Percentiles rank a stretch among this genome's conserved stretches.
Evolutionary conservation across 352 stramenopile genomes (phyloP).

Genomic region (Phytophthora aleatoria): DNA sequence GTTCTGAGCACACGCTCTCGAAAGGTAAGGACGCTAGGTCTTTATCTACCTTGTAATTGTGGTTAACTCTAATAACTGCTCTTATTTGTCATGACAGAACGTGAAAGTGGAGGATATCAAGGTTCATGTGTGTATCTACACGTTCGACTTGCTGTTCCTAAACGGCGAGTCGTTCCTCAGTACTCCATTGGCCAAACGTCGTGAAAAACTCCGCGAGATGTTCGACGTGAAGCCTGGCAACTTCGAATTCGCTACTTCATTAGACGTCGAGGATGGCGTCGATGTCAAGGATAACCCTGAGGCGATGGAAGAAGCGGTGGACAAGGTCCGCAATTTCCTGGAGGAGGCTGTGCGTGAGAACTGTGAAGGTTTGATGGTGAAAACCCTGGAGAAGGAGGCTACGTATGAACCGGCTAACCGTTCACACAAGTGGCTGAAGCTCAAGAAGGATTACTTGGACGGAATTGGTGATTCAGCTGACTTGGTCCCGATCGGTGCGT

Average conservation of each 20-base stretch:
- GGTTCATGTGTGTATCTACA: conserved; percentile 93
- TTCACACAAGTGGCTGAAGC: conserved; percentile 99
- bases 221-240: conserved; percentile 93
- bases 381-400: conserved; percentile 97
- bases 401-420: conserved; percentile 98
- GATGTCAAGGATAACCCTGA: conserved; percentile 87
- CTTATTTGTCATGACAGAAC: conserved; percentile 41
- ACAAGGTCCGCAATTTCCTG: conserved; percentile 93
- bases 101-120: conserved; percentile 91
- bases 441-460: conserved; percentile 99
- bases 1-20: conserved; percentile 97
- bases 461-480: conserved; percentile 98
- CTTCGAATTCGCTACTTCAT: conserved; percentile 95
- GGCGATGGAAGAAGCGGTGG: conserved; percentile 86
- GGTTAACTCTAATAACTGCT: neutral
- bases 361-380: conserved; percentile 99
- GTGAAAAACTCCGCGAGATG: conserved; percentile 89
- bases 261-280: conserved; percentile 88
- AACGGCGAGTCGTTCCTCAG: conserved; percentile 96
- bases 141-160: conserved; percentile 99
- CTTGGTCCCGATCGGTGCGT: conserved; percentile 98
- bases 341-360: conserved; percentile 94
- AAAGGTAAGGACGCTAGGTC: conserved; percentile 53
- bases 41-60: neutral
- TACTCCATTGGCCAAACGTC: conserved; percentile 89